Evolutionary conservation across 1,284 basidiomycete genomes (phyloP).

Genomic region (Marasmius oreades): DNA sequence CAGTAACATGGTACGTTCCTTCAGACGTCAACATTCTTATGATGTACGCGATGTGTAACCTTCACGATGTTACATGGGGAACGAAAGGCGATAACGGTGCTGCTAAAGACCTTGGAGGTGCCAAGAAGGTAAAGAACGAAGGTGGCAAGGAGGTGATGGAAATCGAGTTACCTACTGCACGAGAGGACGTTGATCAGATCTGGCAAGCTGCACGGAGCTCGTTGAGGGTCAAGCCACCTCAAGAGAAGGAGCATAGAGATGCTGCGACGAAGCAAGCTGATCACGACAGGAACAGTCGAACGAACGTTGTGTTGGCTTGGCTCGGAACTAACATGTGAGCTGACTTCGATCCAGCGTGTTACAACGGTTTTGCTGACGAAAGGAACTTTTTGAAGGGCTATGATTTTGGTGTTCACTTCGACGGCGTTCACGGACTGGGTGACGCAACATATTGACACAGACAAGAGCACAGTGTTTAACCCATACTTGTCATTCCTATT

Average conservation of each 20-base stretch:
- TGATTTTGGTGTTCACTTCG: constrained; percentile 84
- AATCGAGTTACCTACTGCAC: constrained; percentile 75
- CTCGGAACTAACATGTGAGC: constrained; percentile 79
- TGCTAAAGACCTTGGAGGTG: constrained; percentile 82
- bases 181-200: constrained; percentile 83
- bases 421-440: constrained; percentile 68
- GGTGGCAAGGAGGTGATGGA: constrained; percentile 86
- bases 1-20: background rate
- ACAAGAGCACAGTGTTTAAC: constrained; percentile 63
- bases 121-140: constrained; percentile 81
- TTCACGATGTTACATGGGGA: constrained; percentile 89
- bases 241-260: constrained; percentile 78
- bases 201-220: constrained; percentile 74
- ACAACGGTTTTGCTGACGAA: constrained; percentile 12
- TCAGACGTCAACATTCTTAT: constrained; percentile 86
- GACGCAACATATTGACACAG: constrained; percentile 43
- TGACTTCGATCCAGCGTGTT: constrained; percentile 11
- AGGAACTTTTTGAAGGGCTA: constrained; percentile 38
- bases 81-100: constrained; percentile 89
- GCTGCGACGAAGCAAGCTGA: constrained; percentile 90
- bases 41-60: constrained; percentile 90
- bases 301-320: constrained; percentile 85
- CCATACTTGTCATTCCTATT: constrained; percentile 85
- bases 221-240: constrained; percentile 59
- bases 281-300: constrained; percentile 77